Percentiles rank a stretch among this genome's conserved stretches.
phyloP scores from a whole-genome alignment of 2,329 filamentous ascomycete species.

The Exophiala bonariae region DNA sequence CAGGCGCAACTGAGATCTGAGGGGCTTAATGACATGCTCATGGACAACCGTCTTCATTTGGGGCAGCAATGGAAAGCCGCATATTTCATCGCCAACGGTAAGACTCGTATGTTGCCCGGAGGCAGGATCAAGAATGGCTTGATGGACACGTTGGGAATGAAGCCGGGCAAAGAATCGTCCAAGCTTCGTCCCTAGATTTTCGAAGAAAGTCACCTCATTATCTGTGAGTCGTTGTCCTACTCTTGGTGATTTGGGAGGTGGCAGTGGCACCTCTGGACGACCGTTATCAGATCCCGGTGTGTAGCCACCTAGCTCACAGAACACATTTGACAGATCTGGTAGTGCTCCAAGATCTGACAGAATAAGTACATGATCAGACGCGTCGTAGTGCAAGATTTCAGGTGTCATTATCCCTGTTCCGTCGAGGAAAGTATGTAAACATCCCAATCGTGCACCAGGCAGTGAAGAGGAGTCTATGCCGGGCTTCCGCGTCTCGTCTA shows the following conservation, averaged over 20 bases:
- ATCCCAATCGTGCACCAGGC: too few species aligned
- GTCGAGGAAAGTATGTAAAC: too few species aligned
- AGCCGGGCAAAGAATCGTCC: conserved; percentile 13
- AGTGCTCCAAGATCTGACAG: conserved; percentile 12
- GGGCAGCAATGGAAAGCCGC: conserved; percentile 1
- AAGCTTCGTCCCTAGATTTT: conserved; percentile 2
- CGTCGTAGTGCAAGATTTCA: conserved; percentile 7
- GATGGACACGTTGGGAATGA: conserved; percentile 1
- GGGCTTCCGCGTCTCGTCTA: neutral
- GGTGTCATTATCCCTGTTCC: conserved; percentile 4
- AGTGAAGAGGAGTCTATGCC: neutral
- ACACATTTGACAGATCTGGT: conserved; percentile 9
- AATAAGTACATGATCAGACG: conserved; percentile 7
- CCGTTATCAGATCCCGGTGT: neutral
- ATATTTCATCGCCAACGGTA: too few species aligned
- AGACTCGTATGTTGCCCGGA: neutral
- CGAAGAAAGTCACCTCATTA: neutral
- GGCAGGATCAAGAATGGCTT: neutral
- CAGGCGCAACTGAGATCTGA: conserved; percentile 3
- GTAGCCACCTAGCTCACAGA: conserved; percentile 9
- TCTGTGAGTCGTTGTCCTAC: neutral
- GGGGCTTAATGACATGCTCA: conserved; percentile 10
- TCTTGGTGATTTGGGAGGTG: too few species aligned
- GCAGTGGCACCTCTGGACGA: too few species aligned
- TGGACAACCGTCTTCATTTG: conserved; percentile 5